Conservation (phyloP, 2,329 filamentous ascomycete genomes). For the Phoma herbarum region DNA sequence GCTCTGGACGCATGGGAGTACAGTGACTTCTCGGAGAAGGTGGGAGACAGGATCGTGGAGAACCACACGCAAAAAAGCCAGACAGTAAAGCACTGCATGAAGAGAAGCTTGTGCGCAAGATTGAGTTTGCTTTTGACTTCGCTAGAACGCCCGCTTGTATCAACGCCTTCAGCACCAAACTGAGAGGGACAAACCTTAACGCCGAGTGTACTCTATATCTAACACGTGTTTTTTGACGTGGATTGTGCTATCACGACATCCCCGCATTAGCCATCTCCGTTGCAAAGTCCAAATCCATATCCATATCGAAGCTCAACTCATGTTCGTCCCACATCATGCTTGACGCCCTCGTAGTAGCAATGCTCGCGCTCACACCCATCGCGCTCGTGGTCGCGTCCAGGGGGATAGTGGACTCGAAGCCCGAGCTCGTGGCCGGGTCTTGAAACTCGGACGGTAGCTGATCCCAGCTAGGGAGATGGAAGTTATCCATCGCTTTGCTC, state of each 20-base stretch:
- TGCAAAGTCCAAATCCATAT: constrained; percentile 38
- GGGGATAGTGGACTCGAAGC: constrained; percentile 27
- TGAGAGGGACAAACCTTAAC: background rate
- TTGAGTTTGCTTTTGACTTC: background rate
- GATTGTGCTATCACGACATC: background rate
- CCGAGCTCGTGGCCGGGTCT: constrained; percentile 34
- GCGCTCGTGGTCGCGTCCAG: constrained; percentile 23
- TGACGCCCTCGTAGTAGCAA: constrained; percentile 3
- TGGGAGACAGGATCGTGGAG: too few relatives aligned
- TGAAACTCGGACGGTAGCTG: constrained; percentile 38
- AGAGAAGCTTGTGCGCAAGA: background rate
- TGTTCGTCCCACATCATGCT: constrained; percentile 43
- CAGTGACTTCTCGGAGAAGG: background rate
- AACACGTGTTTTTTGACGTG: background rate
- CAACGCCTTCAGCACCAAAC: background rate
- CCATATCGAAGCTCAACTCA: constrained; percentile 45
- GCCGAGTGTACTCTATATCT: background rate
- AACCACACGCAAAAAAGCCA: background rate
- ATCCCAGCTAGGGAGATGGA: constrained; percentile 42
- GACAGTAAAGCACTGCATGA: background rate
- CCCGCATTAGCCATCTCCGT: constrained; percentile 21
- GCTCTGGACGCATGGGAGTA: background rate
- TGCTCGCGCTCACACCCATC: constrained; percentile 12
- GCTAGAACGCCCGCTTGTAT: background rate
- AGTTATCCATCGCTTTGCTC: constrained; percentile 22